Percentiles rank a stretch among this genome's conserved stretches.
Conservation (phyloP, 2,329 filamentous ascomycete species). For the Davidsoniella neocaledoniae region DNA sequence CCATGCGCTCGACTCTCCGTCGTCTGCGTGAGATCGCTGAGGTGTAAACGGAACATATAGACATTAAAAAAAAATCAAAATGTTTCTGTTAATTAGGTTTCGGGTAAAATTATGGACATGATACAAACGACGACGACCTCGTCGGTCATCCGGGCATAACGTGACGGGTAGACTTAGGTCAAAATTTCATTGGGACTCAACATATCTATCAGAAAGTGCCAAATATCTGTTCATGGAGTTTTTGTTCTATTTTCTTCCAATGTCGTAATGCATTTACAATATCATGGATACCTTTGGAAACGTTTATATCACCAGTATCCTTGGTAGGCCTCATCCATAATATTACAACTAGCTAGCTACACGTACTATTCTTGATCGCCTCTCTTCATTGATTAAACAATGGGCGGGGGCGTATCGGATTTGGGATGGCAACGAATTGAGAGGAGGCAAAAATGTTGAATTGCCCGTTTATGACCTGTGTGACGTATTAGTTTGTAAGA, state of each 20-base stretch:
- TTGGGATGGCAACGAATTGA: no score
- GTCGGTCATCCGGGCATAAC: conserved; percentile 12
- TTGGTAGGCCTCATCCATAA: no score
- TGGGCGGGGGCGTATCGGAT: no score
- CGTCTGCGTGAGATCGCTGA: conserved; percentile 95
- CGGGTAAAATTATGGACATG: conserved; percentile 11
- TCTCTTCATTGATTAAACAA: no score
- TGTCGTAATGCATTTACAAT: no score
- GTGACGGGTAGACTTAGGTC: conserved; percentile 13
- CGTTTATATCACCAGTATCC: no score
- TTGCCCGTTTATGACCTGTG: no score
- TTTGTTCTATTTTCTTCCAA: not conserved
- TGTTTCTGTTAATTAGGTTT: conserved; percentile 12
- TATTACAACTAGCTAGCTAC: no score
- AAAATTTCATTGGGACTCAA: conserved; percentile 13
- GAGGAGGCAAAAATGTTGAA: no score
- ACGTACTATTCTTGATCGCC: no score
- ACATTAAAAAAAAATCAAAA: conserved; percentile 15
- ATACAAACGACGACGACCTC: conserved; percentile 10
- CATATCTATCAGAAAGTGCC: conserved; percentile 6
- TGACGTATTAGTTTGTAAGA: no score
- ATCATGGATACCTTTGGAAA: no score
- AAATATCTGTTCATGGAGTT: conserved; percentile 6
- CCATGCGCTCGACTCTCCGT: conserved; percentile 90
- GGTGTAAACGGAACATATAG: conserved; percentile 44